These are phyloP conservation scores for Colletotrichum sp. DNA, from an alignment of 2,329 filamentous ascomycete species.

Conservation along the genomic window DNA sequence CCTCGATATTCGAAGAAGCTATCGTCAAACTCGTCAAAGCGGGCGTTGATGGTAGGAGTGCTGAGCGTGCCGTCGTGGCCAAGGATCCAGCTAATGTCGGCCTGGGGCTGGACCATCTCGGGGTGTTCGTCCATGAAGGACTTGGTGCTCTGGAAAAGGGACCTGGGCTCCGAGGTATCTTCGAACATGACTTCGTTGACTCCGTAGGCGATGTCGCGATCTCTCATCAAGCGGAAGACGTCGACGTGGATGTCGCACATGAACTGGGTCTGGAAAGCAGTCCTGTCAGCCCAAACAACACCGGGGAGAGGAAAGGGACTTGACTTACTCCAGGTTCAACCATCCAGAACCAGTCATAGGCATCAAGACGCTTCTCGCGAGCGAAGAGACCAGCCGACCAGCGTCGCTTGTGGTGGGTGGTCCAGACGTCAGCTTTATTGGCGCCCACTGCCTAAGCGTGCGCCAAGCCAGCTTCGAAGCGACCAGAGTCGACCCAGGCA, in stretches of 20 bases:
- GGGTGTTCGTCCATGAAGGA: conserved; percentile 50
- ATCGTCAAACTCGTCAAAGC: background rate
- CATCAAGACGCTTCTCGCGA: conserved; percentile 71
- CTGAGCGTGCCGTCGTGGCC: conserved; percentile 23
- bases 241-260: conserved; percentile 76
- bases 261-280: conserved; percentile 52
- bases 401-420: conserved; percentile 77
- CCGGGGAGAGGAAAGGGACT: background rate
- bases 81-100: conserved; percentile 54
- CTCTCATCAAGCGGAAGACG: conserved; percentile 84
- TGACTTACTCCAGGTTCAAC: conserved; percentile 62
- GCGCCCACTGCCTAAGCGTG: conserved; percentile 69
- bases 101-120: conserved; percentile 50
- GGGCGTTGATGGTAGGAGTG: background rate
- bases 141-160: conserved; percentile 50
- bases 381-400: conserved; percentile 89
- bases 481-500: conserved; percentile 71
- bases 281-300: conserved; percentile 1
- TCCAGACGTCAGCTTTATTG: conserved; percentile 62
- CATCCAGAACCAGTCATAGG: conserved; percentile 66
- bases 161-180: conserved; percentile 45
- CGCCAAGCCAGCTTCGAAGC: conserved; percentile 69
- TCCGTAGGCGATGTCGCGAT: conserved; percentile 82
- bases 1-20: background rate
- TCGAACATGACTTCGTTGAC: conserved; percentile 58